Conservation (phyloP, 805 yeast species). For the Gaillardinia entomophila region DNA sequence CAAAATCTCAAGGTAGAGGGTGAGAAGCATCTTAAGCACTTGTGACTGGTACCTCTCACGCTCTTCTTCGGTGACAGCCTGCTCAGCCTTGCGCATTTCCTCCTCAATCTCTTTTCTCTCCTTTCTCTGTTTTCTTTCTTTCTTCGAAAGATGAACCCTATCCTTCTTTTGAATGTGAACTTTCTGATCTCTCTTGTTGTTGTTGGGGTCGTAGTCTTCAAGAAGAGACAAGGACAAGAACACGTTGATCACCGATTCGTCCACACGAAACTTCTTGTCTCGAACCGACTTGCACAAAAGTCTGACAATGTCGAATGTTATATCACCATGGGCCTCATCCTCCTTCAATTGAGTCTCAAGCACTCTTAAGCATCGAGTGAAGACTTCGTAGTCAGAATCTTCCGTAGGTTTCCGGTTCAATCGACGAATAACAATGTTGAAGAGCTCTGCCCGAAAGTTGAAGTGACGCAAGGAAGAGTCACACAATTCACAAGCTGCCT, state of each 20-base stretch:
- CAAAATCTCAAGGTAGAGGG: slow-evolving; percentile 72
- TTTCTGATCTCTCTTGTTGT: slow-evolving; percentile 37
- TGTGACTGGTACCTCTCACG: slow-evolving; percentile 82
- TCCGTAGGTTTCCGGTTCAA: slow-evolving; percentile 56
- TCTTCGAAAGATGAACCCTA: slow-evolving; percentile 85
- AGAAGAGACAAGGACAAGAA: slow-evolving; percentile 63
- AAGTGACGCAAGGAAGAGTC: slow-evolving; percentile 65
- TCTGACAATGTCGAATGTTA: slow-evolving; percentile 69
- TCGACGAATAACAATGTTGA: slow-evolving; percentile 62
- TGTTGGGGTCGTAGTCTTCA: slow-evolving; percentile 67
- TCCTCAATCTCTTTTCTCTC: slow-evolving; percentile 84
- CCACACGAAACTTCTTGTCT: slow-evolving; percentile 71
- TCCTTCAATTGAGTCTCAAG: slow-evolving; percentile 67
- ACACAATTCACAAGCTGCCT: slow-evolving; percentile 72
- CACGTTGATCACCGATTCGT: slow-evolving; percentile 73
- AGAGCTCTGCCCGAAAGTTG: slow-evolving; percentile 73
- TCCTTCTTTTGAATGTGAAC: slow-evolving; percentile 74
- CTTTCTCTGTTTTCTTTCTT: slow-evolving; percentile 80
- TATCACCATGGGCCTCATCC: slow-evolving; percentile 74
- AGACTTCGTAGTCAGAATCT: slow-evolving; percentile 41
- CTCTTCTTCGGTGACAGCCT: slow-evolving; percentile 80
- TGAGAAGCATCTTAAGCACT: slow-evolving; percentile 65
- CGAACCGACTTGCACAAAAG: slow-evolving; percentile 64
- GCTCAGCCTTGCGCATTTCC: slow-evolving; percentile 84
- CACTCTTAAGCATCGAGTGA: slow-evolving; percentile 54